Evolutionary conservation across 768 basidiomycete genomes (phyloP).

Genomic region (Trametes maxima): DNA sequence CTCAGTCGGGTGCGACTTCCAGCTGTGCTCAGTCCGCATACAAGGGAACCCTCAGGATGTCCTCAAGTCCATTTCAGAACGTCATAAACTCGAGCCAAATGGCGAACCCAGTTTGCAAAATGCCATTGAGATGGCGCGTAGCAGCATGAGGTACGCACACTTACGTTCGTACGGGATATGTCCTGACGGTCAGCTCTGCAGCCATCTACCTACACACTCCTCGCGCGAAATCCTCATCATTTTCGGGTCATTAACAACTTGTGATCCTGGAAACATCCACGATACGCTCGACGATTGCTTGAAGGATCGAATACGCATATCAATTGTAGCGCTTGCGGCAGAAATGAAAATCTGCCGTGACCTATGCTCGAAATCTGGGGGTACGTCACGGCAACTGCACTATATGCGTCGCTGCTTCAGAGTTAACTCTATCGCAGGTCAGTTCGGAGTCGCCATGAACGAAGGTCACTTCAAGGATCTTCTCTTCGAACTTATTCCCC

Average conservation of each 20-base stretch:
- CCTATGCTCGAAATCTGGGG: constrained; percentile 89
- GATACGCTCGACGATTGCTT: constrained; percentile 88
- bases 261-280: constrained; percentile 96
- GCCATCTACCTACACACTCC: constrained; percentile 96
- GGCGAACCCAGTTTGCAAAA: constrained; percentile 98
- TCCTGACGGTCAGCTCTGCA: constrained; percentile 33
- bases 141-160: constrained; percentile 77
- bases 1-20: not conserved
- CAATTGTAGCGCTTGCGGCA: constrained; percentile 91
- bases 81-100: constrained; percentile 84
- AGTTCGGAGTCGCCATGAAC: constrained; percentile 97
- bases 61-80: constrained; percentile 79
- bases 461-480: constrained; percentile 97
- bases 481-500: constrained; percentile 93
- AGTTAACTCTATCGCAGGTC: constrained; percentile 44
- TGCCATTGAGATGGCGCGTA: constrained; percentile 94
- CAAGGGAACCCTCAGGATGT: constrained; percentile 96
- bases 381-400: constrained; percentile 45
- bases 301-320: constrained; percentile 84
- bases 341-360: constrained; percentile 98
- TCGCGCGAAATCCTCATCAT: constrained; percentile 94
- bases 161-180: not conserved
- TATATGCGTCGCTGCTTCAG: not conserved
- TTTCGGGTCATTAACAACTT: constrained; percentile 94
- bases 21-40: not conserved